These are phyloP conservation scores for Albatrellus ellisii DNA, from an alignment of 768 basidiomycete species.

Conservation along the genomic window DNA sequence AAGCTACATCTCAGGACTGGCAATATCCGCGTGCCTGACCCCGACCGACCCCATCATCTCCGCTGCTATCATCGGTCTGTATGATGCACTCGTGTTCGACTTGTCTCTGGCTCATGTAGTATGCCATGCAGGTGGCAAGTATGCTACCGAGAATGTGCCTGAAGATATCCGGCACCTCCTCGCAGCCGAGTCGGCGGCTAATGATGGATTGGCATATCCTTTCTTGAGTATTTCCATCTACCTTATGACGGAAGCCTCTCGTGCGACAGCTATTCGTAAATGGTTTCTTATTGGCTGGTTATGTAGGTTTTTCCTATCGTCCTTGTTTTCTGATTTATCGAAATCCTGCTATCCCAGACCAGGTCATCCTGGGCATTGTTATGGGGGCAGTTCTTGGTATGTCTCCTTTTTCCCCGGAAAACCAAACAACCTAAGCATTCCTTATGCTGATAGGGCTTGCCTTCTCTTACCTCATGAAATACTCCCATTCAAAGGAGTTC, in stretches of 20 bases:
- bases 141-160: conserved; percentile 58
- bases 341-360: conserved; percentile 32
- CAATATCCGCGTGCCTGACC: conserved; percentile 81
- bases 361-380: conserved; percentile 63
- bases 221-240: conserved; percentile 84
- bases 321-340: neutral
- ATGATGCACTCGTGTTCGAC: neutral
- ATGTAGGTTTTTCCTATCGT: conserved; percentile 30
- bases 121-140: conserved; percentile 45
- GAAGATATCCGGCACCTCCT: conserved; percentile 67
- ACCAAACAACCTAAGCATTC: neutral
- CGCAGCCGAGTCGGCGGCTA: conserved; percentile 85
- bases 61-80: conserved; percentile 58
- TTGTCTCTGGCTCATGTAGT: neutral
- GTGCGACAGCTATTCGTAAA: conserved; percentile 52
- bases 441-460: conserved; percentile 29
- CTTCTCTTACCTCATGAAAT: conserved; percentile 64
- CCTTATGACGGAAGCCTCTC: conserved; percentile 57
- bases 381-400: conserved; percentile 47
- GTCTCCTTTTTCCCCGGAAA: neutral
- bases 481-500: conserved; percentile 44
- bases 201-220: conserved; percentile 93
- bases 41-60: conserved; percentile 94
- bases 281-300: conserved; percentile 85
- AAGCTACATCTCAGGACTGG: conserved; percentile 62